phyloP scores from a whole-genome alignment of 805 yeast genomes.

The Yarrowia yakushimensis region DNA sequence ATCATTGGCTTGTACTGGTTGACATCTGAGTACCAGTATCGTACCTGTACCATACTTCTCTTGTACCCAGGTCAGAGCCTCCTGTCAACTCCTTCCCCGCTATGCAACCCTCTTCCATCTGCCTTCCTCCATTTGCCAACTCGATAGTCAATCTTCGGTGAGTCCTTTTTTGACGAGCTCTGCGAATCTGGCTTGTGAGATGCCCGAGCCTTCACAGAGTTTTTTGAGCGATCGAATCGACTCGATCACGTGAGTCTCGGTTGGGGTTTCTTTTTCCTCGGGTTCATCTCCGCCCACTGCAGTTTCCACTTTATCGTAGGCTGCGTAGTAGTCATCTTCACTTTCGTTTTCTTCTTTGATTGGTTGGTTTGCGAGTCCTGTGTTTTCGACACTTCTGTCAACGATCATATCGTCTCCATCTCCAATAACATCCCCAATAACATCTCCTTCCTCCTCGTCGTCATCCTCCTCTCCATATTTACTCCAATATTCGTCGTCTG shows the following conservation, averaged over 20 bases:
- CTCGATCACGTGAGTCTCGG: conserved; percentile 1
- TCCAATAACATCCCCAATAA: not conserved
- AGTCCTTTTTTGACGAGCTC: conserved; percentile 12
- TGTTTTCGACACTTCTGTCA: not conserved
- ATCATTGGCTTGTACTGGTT: no score
- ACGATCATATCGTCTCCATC: not conserved
- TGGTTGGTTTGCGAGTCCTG: not conserved
- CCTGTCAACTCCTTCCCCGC: not conserved
- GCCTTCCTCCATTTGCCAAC: not conserved
- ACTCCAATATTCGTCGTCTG: conserved; percentile 16
- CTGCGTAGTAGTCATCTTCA: conserved; percentile 29
- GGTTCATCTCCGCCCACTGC: conserved; percentile 9
- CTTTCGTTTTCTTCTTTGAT: not conserved
- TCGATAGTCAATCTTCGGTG: not conserved
- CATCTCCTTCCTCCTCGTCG: not conserved
- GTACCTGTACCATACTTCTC: no score
- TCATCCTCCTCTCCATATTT: conserved; percentile 1
- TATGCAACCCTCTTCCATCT: conserved; percentile 2
- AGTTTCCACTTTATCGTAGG: conserved; percentile 23
- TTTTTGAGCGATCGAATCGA: not conserved
- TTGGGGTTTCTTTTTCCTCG: not conserved
- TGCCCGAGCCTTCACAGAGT: not conserved
- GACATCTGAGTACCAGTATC: no score
- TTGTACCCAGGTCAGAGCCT: no score
- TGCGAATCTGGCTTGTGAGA: conserved; percentile 1